Evolutionary conservation across 2,329 filamentous ascomycete species (phyloP), one percentile per base, ranked within the genome.

Genomic region (Hirsutella thompsonii): DNA sequence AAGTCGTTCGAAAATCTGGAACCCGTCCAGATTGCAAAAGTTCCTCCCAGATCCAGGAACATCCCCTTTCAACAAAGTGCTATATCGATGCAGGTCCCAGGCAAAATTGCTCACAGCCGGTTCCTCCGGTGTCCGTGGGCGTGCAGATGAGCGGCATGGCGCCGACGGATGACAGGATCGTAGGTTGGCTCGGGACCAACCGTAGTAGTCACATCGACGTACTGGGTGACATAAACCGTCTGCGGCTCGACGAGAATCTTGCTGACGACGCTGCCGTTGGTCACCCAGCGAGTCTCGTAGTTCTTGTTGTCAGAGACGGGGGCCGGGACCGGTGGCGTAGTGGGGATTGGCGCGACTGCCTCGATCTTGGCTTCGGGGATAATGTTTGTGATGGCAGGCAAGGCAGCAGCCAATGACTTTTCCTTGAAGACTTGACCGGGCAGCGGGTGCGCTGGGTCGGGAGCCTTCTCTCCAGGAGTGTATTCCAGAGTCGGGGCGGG

Each of bases 161-260:
- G 55, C 39, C 54, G 52, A 16, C 49, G 52, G 19, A 45, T 46
- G 21, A 18, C 20, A 10, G 44, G 37, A 13, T 16, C 18, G 6
- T 40, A 44, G 23, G 32, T 45, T 30, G 40, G 39, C 9, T 52
- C 47, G 11, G 49, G 40, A 20, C 58, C 55, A 10, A 56, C 53
- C 2, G 61, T 61, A n/a, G 64, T 57, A 0, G 68, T 68, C 5
- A 61, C 55, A 2, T 63, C 60, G 13, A 61, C 52, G 20, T 64
- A 54, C 41, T 67, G 57, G 0, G 70, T 76, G 14, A 75, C 69
- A 39, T 68, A 75, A 21, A 76, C 66, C 4, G 68, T 52, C 36
- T 72, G 65, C 57, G 78, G 66, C 40, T 72, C 68, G 68, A 72
- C 75, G 11, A 76, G 55, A 19, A 81, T 66, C 59, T 79, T 69